Base-by-base conservation (phyloP, 441 rosid genomes). In the Bruguiera hainesii region DNA sequence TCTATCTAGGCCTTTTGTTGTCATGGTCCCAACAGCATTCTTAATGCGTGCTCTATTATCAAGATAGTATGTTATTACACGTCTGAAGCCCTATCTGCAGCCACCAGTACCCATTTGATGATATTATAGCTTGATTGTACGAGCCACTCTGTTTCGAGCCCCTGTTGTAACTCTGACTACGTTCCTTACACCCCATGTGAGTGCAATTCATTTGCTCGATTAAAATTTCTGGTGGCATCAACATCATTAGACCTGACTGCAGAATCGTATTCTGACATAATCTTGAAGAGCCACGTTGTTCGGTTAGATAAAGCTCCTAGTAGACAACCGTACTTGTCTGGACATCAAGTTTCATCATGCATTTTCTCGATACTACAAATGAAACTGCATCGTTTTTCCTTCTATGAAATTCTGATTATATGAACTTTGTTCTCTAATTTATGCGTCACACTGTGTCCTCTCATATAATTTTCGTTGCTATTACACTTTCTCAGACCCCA, bases 1-100 rank as follows among this genome's bases (percentile, higher is more conserved):
- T 69, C 64, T 48, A 52, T 71, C 71, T 35, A 35, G 74, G 71
- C 75, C 39, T 68, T 69, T 70, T 70, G 28, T 57, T 52, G 68
- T 74, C 74, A 60, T 71, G 76, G 74, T 65, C 73, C 76, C 79
- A 75, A 75, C 73, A 75, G 63, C 19, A 71, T 68, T 60, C 63
- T 77, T 63, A 69, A 57, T 60, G 73, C 64, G 30, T 50, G 78
- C 33, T 73, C 21, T 63, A 46, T 60, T 65, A 78, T 73, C 78
- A 16, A 75, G 65, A 33, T 66, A 62, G 70, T 46, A 55, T 66
- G 48, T 68, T 51, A 56, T 72, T 55, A 13, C 63, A 30, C 67
- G 3, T 57, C n/a, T 62, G 48, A 57, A 18, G 64, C 62, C 59
- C 52, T 23, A 9, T 7, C 30, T 50, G 60, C 49, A 61, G 49